A percentile compares a stretch with the other conserved stretches of the same genome.
These are phyloP conservation scores for Hemisphaericaspora subhashii DNA, from an alignment of 1,139 yeast genomes.

Conservation along the genomic window DNA sequence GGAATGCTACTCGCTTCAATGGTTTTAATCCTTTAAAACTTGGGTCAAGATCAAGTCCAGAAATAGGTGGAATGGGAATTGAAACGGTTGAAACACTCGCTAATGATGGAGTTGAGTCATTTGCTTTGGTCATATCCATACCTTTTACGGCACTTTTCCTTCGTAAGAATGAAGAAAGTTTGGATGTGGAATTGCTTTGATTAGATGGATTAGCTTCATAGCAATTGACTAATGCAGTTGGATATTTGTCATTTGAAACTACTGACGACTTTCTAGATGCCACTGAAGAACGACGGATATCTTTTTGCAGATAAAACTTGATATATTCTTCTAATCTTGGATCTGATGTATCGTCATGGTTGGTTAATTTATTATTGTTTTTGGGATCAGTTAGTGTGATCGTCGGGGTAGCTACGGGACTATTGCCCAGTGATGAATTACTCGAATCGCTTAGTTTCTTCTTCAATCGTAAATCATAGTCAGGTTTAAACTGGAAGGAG, in stretches of 20 bases:
- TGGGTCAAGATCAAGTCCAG: constrained; percentile 18
- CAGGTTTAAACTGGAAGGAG: constrained; percentile 10
- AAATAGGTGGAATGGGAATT: constrained; percentile 10
- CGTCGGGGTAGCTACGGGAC: constrained; percentile 4
- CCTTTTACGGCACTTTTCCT: constrained; percentile 20
- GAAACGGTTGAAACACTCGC: constrained; percentile 10
- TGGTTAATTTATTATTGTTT: constrained; percentile 3
- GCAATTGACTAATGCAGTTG: constrained; percentile 44
- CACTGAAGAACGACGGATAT: constrained; percentile 20
- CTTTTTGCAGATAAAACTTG: constrained; percentile 46
- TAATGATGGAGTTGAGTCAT: constrained; percentile 11
- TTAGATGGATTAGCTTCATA: constrained; percentile 16
- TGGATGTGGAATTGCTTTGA: constrained; percentile 13
- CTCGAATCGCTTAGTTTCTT: constrained; percentile 3
- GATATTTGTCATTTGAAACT: constrained; percentile 22
- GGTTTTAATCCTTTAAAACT: constrained; percentile 36
- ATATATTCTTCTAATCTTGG: constrained; percentile 61
- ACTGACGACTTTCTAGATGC: constrained; percentile 16
- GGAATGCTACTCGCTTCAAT: constrained; percentile 70
- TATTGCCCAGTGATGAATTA: neutral
- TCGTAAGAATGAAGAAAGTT: constrained; percentile 28
- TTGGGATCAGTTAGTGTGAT: constrained; percentile 1
- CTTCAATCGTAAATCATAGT: constrained; percentile 12
- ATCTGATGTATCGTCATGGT: constrained; percentile 28
- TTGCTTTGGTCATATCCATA: constrained; percentile 14